phyloP scores from a whole-genome alignment of 2,329 filamentous ascomycete species.

The Xylariales sp. region DNA sequence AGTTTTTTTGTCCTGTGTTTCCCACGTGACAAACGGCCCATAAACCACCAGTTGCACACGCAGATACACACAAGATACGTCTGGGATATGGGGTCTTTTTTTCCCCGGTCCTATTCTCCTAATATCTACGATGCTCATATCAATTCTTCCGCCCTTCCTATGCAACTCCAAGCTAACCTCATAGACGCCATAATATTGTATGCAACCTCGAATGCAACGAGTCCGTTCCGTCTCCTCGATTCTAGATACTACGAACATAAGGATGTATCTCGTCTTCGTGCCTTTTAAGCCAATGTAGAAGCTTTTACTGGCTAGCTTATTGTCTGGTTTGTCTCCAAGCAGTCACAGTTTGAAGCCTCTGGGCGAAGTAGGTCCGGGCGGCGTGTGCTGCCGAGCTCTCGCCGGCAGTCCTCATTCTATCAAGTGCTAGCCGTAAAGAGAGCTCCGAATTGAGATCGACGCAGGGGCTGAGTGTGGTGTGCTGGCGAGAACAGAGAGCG shows the following conservation, averaged over 20 bases:
- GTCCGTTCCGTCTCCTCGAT: not conserved
- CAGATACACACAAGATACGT: slow-evolving; percentile 37
- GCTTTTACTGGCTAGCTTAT: slow-evolving; percentile 1
- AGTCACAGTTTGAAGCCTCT: slow-evolving; percentile 36
- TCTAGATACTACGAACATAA: not conserved
- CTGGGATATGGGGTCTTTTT: not conserved
- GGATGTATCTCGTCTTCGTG: not conserved
- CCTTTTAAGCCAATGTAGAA: slow-evolving; percentile 4
- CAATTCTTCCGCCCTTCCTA: not conserved
- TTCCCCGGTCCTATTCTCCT: not conserved
- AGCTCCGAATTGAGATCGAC: slow-evolving; percentile 45
- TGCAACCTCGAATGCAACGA: slow-evolving; percentile 1
- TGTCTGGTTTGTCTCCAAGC: slow-evolving; percentile 1
- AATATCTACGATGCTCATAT: slow-evolving; percentile 12
- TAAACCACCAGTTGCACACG: slow-evolving; percentile 39
- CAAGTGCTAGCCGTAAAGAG: slow-evolving; percentile 48
- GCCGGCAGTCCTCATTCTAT: slow-evolving; percentile 41
- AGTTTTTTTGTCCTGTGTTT: slow-evolving; percentile 51
- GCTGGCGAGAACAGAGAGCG: slow-evolving; percentile 37
- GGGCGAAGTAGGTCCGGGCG: slow-evolving; percentile 28
- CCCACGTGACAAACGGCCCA: slow-evolving; percentile 55
- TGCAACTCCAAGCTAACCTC: not conserved
- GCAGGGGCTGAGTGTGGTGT: slow-evolving; percentile 38
- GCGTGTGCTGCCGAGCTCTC: slow-evolving; percentile 16
- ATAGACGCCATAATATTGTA: not conserved